Evolutionary conservation across 495 filamentous ascomycete species (phyloP), one percentile per base, ranked within the genome.

Genomic region (Hypoxylon crocopeplum): DNA sequence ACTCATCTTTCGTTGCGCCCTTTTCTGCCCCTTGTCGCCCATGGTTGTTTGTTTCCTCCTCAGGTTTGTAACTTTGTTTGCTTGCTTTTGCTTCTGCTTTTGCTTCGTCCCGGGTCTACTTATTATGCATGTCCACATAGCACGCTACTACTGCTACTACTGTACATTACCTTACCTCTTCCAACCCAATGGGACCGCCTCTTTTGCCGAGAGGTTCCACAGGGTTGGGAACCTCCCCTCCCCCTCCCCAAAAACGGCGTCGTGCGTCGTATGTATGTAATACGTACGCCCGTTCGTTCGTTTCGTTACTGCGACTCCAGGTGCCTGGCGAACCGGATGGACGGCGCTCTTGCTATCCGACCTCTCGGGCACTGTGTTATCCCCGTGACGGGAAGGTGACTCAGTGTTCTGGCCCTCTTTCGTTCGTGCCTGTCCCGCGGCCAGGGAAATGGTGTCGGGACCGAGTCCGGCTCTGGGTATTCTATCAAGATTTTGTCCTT

Each of bases 121-220:
- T 27, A 27, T 8, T 8, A 27, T 27, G 24, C 24, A 27, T n/a
- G 24, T 27, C 24, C 24, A 27, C 24, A 3, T 27, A 27, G 8
- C 24, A 27, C 24, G 24, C 24, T 8, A 3, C 3, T 27, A 27
- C n/a, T n/a, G n/a, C n/a, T n/a, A n/a, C n/a, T n/a, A n/a, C n/a
- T n/a, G n/a, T n/a, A n/a, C n/a, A n/a, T n/a, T n/a, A n/a, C n/a
- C n/a, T 3, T 34, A 7, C 32, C 22, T 16, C 11, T 32, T 39
- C 57, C 60, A 58, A 19, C 49, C 61, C 61, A 64, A 64, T 64
- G 61, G 48, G 54, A 55, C 61, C 5, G 11, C 20, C 30, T 20
- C 49, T 54, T 55, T 59, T 64, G 61, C 61, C 61, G 61, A 64
- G 38, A 55, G 54, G 61, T 64, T 54, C 54, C 61, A 64, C 61